Conservation (phyloP, 176 grass and related monocot genomes). For the Rhynchospora breviuscula region DNA sequence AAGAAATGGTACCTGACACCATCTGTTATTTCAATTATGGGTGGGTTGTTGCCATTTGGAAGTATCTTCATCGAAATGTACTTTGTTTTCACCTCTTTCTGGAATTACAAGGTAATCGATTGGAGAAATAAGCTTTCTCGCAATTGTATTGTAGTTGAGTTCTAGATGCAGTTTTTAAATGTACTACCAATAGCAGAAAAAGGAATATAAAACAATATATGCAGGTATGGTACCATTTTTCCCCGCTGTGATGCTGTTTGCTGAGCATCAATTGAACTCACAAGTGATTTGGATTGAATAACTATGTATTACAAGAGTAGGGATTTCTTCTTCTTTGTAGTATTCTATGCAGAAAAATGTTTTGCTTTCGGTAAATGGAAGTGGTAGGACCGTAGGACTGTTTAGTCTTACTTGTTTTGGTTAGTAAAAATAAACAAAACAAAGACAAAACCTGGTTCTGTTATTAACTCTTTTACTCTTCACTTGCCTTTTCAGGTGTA, state of each 20-base stretch:
- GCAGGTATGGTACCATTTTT: background rate
- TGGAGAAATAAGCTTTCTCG: background rate
- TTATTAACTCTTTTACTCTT: slow-evolving; percentile 13
- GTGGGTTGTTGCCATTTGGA: slow-evolving; percentile 85
- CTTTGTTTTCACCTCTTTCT: slow-evolving; percentile 97
- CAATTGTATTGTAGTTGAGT: background rate
- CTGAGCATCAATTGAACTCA: background rate
- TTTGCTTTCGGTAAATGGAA: no score
- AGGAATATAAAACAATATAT: background rate
- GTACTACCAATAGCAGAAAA: background rate
- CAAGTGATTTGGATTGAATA: background rate
- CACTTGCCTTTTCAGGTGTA: slow-evolving; percentile 62
- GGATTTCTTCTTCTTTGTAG: background rate
- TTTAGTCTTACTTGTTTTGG: no score
- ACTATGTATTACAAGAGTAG: background rate
- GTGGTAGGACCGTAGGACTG: no score
- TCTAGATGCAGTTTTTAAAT: background rate
- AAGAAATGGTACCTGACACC: slow-evolving; percentile 96
- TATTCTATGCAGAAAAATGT: no score
- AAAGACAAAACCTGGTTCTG: background rate
- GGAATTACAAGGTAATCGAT: slow-evolving; percentile 86
- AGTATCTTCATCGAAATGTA: slow-evolving; percentile 99
- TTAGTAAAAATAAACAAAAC: background rate
- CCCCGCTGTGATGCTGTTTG: background rate
- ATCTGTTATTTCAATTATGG: slow-evolving; percentile 80